Evolutionary conservation across 2,329 filamentous ascomycete genomes (phyloP).

Genomic region (Tolypocladium amazonense): DNA sequence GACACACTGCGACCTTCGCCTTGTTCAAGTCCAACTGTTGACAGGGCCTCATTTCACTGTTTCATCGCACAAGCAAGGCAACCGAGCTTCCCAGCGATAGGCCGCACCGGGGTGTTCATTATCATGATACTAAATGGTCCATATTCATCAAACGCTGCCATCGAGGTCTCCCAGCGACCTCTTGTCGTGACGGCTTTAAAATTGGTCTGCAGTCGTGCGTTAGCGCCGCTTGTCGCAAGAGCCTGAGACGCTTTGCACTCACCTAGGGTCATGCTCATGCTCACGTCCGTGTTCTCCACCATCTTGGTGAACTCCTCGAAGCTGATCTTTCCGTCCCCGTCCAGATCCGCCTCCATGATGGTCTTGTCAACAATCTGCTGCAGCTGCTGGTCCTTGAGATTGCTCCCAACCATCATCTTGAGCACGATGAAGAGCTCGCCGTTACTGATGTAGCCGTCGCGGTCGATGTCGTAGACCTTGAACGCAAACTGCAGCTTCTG

Average conservation of each 20-base stretch:
- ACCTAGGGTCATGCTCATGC: slow-evolving; percentile 67
- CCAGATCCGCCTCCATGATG: slow-evolving; percentile 97
- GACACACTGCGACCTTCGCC: neutral
- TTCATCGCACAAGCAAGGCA: neutral
- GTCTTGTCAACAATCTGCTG: slow-evolving; percentile 99
- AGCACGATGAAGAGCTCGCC: slow-evolving; percentile 98
- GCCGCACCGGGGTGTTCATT: slow-evolving; percentile 11
- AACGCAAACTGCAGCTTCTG: slow-evolving; percentile 97
- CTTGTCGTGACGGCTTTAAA: slow-evolving; percentile 4
- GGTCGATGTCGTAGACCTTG: slow-evolving; percentile 99
- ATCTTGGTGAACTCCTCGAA: slow-evolving; percentile 99
- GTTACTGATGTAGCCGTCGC: slow-evolving; percentile 97
- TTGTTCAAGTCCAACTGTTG: neutral
- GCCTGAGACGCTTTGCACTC: slow-evolving; percentile 17
- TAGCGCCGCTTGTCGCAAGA: neutral
- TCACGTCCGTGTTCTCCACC: slow-evolving; percentile 87
- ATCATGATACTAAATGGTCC: slow-evolving; percentile 13
- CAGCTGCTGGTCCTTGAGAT: slow-evolving; percentile 96
- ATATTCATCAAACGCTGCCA: slow-evolving; percentile 6
- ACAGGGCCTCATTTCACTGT: neutral
- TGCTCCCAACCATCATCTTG: slow-evolving; percentile 99
- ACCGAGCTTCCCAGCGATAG: neutral
- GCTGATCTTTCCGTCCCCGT: slow-evolving; percentile 94
- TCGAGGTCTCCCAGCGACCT: slow-evolving; percentile 8
- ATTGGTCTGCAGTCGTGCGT: slow-evolving; percentile 10